A percentile compares a stretch with the other conserved stretches of the same genome.
Evolutionary conservation across 192 early-diverging fungal species (phyloP).

Genomic region (Globomyces pollinis-pini): DNA sequence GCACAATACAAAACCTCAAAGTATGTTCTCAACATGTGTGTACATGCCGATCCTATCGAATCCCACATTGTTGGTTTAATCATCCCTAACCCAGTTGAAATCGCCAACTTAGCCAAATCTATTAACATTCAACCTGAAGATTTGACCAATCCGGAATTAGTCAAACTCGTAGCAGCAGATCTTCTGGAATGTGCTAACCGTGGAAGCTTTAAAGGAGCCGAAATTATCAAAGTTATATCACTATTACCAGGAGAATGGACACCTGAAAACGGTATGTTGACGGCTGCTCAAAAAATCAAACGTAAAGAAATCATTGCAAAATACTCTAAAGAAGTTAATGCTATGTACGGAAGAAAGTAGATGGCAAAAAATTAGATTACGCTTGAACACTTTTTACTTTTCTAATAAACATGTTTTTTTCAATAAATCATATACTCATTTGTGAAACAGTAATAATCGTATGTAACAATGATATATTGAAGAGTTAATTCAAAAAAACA

Average conservation of each 20-base stretch:
- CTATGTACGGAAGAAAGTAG: slow-evolving; percentile 6
- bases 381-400: too few species aligned
- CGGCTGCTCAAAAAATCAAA: slow-evolving; percentile 88
- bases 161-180: slow-evolving; percentile 16
- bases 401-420: too few species aligned
- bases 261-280: slow-evolving; percentile 72
- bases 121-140: neutral
- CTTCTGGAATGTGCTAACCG: slow-evolving; percentile 55
- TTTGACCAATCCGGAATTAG: neutral
- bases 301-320: slow-evolving; percentile 64
- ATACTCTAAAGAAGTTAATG: slow-evolving; percentile 25
- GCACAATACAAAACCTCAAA: slow-evolving; percentile 70
- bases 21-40: slow-evolving; percentile 63
- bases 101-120: slow-evolving; percentile 15
- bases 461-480: too few species aligned
- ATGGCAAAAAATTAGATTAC: too few species aligned
- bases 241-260: slow-evolving; percentile 82
- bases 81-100: slow-evolving; percentile 52
- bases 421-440: too few species aligned
- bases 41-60: slow-evolving; percentile 60
- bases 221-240: slow-evolving; percentile 60
- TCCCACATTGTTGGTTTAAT: slow-evolving; percentile 72
- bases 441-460: too few species aligned
- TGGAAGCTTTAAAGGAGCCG: slow-evolving; percentile 60
- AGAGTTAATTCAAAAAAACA: too few species aligned